Evolutionary conservation across 2,329 filamentous ascomycete species (phyloP).

Genomic region (Sclerotinia subarctica): DNA sequence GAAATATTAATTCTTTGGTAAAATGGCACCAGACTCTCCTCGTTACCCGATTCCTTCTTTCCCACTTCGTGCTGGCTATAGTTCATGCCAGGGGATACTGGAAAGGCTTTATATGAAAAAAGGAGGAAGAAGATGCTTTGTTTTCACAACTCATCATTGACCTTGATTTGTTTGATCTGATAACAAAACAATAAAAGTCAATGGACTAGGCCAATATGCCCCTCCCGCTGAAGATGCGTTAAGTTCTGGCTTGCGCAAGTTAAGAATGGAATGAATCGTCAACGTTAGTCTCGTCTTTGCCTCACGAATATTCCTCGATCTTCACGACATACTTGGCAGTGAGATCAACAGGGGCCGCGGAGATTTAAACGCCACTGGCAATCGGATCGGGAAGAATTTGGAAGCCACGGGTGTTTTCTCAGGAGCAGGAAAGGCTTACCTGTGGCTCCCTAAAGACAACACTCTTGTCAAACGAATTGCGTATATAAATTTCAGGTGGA

Average conservation of each 20-base stretch:
- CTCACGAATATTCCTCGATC: conserved; percentile 4
- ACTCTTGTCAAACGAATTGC: too few species aligned
- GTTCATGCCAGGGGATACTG: neutral
- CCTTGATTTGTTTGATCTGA: neutral
- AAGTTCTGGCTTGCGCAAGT: neutral
- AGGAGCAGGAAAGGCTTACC: too few species aligned
- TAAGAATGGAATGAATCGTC: neutral
- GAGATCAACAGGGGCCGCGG: neutral
- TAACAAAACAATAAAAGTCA: neutral
- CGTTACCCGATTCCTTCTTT: neutral
- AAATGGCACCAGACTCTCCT: neutral
- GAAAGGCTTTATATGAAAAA: conserved; percentile 1
- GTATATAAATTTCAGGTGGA: too few species aligned
- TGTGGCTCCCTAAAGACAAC: too few species aligned
- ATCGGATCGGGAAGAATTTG: neutral
- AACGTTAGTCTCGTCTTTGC: neutral
- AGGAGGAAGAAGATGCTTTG: neutral
- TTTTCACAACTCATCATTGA: conserved; percentile 4
- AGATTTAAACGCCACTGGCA: neutral
- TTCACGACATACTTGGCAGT: neutral
- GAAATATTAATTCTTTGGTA: neutral
- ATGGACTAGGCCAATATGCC: neutral
- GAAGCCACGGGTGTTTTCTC: neutral
- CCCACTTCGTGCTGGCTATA: neutral
- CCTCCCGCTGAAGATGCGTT: neutral